Evolutionary conservation across 75 land plant genomes (phyloP), one percentile per base, ranked within the genome.

Genomic region (Picea glauca): DNA sequence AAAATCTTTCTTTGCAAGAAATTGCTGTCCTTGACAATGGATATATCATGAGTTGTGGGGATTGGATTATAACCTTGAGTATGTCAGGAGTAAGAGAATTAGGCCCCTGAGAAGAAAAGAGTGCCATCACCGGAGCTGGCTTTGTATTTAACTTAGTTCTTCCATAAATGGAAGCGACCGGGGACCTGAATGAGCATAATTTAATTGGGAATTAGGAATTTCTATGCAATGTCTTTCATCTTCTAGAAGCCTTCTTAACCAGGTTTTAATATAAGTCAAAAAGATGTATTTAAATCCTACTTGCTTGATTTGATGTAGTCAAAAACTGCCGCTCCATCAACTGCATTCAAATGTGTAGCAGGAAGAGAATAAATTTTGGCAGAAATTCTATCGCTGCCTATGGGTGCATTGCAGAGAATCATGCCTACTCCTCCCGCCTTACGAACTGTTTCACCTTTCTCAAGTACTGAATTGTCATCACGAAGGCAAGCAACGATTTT

Each of bases 21-120:
- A 9, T 50, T 50, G 1, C 56, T 9, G 2, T 54, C 11, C 5
- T 14, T 15, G 7, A 57, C 15, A 26, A 35, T 40, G 7, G 20
- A 15, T 18, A 70, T 0, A 9, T 40, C 43, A 40, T 5, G 14
- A 23, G 23, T 15, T 6, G 43, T 43, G 31, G 30, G 43, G 70
- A 3, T n/a, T 9, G 23, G 46, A 70, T 14, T 43, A 70, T 43
- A 32, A 73, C 93, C 88, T 92, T 93, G 58, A 89, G 84, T 43
- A 93, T 85, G 68, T 84, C 87, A 32, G 90, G 86, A 26, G 62
- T 72, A 57, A 93, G 68, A 4, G 78, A 31, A 70, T 83, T 91
- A 13, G 95, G 95, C 12, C 94, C 95, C 61, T 76, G 83, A 15
- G 91, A 89, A 1, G 95, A 89, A 79, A 91, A 91, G 0, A 85